Evolutionary conservation across 2,329 filamentous ascomycete genomes (phyloP), one percentile per base, ranked within the genome.

Genomic region (Hypoxylon sp.): DNA sequence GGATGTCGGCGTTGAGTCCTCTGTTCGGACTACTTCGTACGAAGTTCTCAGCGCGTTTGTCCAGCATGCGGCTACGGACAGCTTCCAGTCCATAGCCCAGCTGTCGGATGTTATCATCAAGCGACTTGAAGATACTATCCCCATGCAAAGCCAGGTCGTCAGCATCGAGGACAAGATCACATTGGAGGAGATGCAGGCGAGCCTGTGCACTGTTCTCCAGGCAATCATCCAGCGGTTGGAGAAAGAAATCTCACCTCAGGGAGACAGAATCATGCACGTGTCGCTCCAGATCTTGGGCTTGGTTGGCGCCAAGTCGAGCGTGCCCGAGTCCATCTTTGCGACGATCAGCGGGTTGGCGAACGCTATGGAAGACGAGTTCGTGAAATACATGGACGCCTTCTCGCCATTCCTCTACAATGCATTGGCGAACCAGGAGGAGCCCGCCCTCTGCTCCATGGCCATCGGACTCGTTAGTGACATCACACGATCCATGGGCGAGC

Each of bases 391-490:
- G 94, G 92, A 97, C 37, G 86, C 91, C 1, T 99, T 99, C 77
- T 83, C 88, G 40, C 92, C 92, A 8, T 97, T 92, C 85, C 81
- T 99, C 46, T 95, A 95, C 83, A 96, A 92, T 67, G 95, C 95
- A 23, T 87, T 99, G 24, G 89, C 88, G 71, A 98, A 98, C 81
- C 92, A 97, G 73, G 94, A 99, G 65, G 95, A 97, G 79, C 90
- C 93, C 29, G 90, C 88, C 75, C 84, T 98, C 61, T 98, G 95
- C 82, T 89, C 94, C 41, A 96, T 98, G 88, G 94, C 95, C 69
- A 97, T 99, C 75, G 95, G 95, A 68, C 85, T 99, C 54, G 94
- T 98, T 67, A 96, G 94, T 75, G 95, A 99, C 73, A 95, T 99
- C 69, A 94, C 92, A 48, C 89, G 95, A 69, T 95, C 94, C 13